phyloP scores from a whole-genome alignment of 1,139 yeast species.

The Meyerozyma smithsonii region DNA sequence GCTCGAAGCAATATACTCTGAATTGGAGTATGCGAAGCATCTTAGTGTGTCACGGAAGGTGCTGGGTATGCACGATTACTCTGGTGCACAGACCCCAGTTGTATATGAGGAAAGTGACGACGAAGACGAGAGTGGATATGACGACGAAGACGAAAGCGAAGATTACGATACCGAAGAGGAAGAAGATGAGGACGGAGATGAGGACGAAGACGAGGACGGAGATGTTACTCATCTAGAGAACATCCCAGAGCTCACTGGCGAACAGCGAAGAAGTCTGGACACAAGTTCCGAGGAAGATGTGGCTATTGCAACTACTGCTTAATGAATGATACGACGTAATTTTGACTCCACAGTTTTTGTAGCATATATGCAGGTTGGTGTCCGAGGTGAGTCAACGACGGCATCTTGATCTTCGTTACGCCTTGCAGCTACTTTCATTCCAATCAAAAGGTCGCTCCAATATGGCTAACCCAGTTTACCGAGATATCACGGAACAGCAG shows the following conservation, averaged over 20 bases:
- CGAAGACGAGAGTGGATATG: slow-evolving; percentile 13
- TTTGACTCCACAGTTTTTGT: too few relatives aligned
- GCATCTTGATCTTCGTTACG: too few relatives aligned
- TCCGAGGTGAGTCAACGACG: too few relatives aligned
- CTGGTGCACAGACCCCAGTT: slow-evolving; percentile 28
- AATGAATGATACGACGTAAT: background rate
- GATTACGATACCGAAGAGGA: slow-evolving; percentile 10
- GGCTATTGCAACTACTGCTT: background rate
- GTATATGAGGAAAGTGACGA: slow-evolving; percentile 18
- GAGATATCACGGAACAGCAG: slow-evolving; percentile 45
- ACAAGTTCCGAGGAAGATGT: background rate
- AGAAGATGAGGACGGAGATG: background rate
- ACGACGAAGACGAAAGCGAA: slow-evolving; percentile 10
- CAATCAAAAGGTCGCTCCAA: background rate
- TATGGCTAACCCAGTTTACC: slow-evolving; percentile 18
- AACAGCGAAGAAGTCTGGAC: background rate
- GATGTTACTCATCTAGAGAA: background rate
- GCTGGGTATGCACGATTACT: slow-evolving; percentile 15
- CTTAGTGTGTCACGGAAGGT: slow-evolving; percentile 31
- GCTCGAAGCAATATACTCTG: slow-evolving; percentile 68
- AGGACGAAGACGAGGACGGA: too few relatives aligned
- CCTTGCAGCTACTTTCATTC: too few relatives aligned
- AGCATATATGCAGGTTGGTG: too few relatives aligned
- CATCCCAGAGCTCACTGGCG: background rate
- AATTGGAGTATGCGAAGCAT: slow-evolving; percentile 70